Evolutionary conservation across 805 yeast species (phyloP).

Genomic region (Hanseniaspora guilliermondii): DNA sequence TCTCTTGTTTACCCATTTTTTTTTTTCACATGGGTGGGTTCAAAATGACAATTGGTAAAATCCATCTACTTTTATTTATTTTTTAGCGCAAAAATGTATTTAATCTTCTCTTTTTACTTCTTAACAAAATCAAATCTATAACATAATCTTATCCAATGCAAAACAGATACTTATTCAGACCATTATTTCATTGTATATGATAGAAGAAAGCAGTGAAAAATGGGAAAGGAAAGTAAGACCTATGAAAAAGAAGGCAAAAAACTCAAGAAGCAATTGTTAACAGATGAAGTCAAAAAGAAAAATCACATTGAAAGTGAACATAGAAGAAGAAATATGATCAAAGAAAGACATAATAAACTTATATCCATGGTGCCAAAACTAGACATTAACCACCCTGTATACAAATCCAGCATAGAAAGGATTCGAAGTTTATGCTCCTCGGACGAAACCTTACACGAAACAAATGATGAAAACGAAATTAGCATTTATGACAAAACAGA

Average conservation of each 20-base stretch:
- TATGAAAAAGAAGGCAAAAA: background rate
- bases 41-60: no score
- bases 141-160: background rate
- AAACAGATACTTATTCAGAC: background rate
- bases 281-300: conserved; percentile 10
- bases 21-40: no score
- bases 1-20: no score
- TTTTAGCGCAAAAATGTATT: no score
- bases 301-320: conserved; percentile 14
- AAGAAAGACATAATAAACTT: conserved; percentile 1
- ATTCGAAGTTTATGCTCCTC: background rate
- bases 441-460: background rate
- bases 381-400: background rate
- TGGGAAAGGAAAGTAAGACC: background rate
- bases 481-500: background rate
- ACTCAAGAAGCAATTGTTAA: background rate
- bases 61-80: no score
- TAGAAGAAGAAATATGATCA: conserved; percentile 10
- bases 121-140: no score
- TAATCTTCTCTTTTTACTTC: no score
- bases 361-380: conserved; percentile 6
- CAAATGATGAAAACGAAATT: background rate
- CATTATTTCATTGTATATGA: background rate
- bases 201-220: background rate
- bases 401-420: conserved; percentile 1